Conservation (phyloP, 768 basidiomycete genomes). For the Suillus luteus region DNA sequence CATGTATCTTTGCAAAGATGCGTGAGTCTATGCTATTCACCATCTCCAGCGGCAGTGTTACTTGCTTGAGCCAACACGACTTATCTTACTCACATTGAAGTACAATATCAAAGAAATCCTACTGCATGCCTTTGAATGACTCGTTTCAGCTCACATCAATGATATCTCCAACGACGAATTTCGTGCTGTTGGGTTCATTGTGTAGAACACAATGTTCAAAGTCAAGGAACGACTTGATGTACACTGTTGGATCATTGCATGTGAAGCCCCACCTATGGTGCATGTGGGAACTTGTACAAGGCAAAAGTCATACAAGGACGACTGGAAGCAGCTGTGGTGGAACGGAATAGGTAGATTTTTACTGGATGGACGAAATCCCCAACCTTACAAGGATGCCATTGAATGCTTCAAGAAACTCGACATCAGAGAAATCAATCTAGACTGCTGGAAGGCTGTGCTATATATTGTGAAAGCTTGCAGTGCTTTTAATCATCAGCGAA, state of each 20-base stretch:
- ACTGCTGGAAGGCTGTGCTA: background rate
- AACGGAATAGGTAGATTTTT: background rate
- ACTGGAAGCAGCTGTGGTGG: background rate
- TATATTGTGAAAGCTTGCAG: background rate
- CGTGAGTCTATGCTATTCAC: no score
- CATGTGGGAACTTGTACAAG: background rate
- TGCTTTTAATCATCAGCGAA: background rate
- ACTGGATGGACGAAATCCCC: background rate
- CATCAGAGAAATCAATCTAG: background rate
- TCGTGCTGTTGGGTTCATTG: background rate
- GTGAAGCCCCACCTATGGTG: slow-evolving; percentile 3
- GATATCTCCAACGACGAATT: background rate
- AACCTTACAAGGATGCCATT: background rate
- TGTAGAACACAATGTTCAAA: background rate
- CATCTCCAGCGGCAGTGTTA: no score
- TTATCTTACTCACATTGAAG: no score
- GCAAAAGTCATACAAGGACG: background rate
- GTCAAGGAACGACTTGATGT: slow-evolving; percentile 6
- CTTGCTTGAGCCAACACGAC: no score
- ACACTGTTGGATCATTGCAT: slow-evolving; percentile 7
- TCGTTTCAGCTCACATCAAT: background rate
- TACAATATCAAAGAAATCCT: no score
- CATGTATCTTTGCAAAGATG: no score
- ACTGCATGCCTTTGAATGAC: no score
- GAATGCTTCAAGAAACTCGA: background rate